Conservation (phyloP, 2,329 filamentous ascomycete species). For the Lachnellula subtilissima region DNA sequence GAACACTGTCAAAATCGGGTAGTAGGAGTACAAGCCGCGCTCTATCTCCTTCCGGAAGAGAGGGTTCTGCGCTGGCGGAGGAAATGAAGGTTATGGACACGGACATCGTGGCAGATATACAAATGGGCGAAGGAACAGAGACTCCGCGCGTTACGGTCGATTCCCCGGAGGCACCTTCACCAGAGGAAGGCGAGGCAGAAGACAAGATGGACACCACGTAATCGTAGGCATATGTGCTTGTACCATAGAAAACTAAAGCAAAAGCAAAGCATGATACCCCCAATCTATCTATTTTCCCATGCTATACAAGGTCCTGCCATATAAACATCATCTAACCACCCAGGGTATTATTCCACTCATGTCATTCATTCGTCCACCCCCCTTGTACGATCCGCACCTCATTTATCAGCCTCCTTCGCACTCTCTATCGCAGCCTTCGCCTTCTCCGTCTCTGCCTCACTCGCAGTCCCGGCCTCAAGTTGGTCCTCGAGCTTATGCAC, state of each 20-base stretch:
- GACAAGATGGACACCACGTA: slow-evolving; percentile 64
- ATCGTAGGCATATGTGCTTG: slow-evolving; percentile 27
- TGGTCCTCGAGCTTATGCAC: slow-evolving; percentile 70
- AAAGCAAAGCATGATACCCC: slow-evolving; percentile 20
- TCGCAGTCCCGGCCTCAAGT: slow-evolving; percentile 59
- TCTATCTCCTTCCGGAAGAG: slow-evolving; percentile 31
- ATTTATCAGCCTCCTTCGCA: slow-evolving; percentile 36
- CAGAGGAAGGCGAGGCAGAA: slow-evolving; percentile 34
- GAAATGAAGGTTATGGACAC: slow-evolving; percentile 45
- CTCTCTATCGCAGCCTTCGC: slow-evolving; percentile 50
- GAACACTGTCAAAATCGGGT: slow-evolving; percentile 35
- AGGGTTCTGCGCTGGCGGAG: slow-evolving; percentile 39
- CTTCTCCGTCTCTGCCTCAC: slow-evolving; percentile 37
- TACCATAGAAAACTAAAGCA: slow-evolving; percentile 21
- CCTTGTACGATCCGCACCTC: neutral
- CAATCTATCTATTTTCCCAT: slow-evolving; percentile 12
- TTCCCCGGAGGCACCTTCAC: slow-evolving; percentile 32
- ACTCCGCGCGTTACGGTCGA: slow-evolving; percentile 48
- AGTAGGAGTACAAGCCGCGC: slow-evolving; percentile 38
- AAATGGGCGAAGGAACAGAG: slow-evolving; percentile 32
- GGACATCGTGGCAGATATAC: slow-evolving; percentile 26
- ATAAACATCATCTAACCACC: slow-evolving; percentile 3
- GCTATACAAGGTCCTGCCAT: neutral
- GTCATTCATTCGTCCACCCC: neutral
- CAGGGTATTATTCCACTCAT: slow-evolving; percentile 8